These are phyloP conservation scores for Alternaria alternata DNA, from an alignment of 2,329 filamentous ascomycete genomes.

Conservation along the genomic window DNA sequence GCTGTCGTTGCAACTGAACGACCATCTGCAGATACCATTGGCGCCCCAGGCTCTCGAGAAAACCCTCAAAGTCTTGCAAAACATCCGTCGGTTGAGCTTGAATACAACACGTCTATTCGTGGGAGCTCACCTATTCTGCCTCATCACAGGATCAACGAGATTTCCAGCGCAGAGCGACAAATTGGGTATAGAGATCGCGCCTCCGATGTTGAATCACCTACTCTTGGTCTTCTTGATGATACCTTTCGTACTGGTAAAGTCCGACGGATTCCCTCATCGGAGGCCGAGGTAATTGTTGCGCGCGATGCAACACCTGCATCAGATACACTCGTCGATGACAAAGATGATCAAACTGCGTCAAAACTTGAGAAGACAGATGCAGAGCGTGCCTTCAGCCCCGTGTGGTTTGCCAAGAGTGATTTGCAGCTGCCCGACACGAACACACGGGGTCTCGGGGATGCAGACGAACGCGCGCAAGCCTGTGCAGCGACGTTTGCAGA, in stretches of 20 bases:
- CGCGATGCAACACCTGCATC: conserved; percentile 41
- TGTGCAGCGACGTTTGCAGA: neutral
- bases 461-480: neutral
- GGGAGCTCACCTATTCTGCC: neutral
- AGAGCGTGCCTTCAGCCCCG: conserved; percentile 7
- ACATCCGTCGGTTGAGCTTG: neutral
- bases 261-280: conserved; percentile 13
- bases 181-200: neutral
- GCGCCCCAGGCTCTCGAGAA: neutral
- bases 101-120: neutral
- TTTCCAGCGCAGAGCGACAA: neutral
- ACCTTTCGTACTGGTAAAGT: neutral
- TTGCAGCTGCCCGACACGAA: conserved; percentile 16
- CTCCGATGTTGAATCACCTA: neutral
- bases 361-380: conserved; percentile 3
- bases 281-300: conserved; percentile 15
- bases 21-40: neutral
- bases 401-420: conserved; percentile 23
- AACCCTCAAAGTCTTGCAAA: neutral
- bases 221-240: neutral
- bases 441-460: neutral
- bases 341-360: conserved; percentile 14
- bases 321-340: conserved; percentile 14
- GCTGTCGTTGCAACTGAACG: neutral
- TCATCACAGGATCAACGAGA: neutral